Evolutionary conservation across 2,329 filamentous ascomycete genomes (phyloP).

Genomic region (Lasiodiplodia theobromae): DNA sequence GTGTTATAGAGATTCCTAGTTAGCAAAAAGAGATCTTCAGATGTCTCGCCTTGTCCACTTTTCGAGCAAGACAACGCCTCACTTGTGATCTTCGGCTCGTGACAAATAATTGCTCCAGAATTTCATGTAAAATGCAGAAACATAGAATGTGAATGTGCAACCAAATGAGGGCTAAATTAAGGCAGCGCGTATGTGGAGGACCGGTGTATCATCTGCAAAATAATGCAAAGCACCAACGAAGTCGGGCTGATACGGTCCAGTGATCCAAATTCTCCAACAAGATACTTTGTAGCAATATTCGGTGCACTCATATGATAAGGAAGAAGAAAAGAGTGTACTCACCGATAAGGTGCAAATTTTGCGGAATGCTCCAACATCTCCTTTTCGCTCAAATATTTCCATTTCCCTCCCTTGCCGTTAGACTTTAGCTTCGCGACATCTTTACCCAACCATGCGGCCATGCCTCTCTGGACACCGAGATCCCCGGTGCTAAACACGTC

Average conservation of each 20-base stretch:
- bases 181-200: background rate
- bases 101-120: background rate
- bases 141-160: background rate
- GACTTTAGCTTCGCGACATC: slow-evolving; percentile 83
- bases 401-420: slow-evolving; percentile 78
- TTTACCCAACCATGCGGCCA: slow-evolving; percentile 84
- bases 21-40: slow-evolving; percentile 1
- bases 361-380: slow-evolving; percentile 88
- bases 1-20: slow-evolving; percentile 4
- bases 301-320: background rate
- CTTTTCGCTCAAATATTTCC: slow-evolving; percentile 96
- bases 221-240: background rate
- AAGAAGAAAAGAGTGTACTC: slow-evolving; percentile 38
- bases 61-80: slow-evolving; percentile 13
- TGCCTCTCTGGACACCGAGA: slow-evolving; percentile 91
- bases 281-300: background rate
- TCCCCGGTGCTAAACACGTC: slow-evolving; percentile 95
- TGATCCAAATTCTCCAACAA: background rate
- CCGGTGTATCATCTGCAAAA: background rate
- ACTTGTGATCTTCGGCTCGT: slow-evolving; percentile 1
- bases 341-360: slow-evolving; percentile 82
- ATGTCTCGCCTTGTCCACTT: slow-evolving; percentile 14
- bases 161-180: background rate
- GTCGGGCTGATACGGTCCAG: background rate
- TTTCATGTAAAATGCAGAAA: background rate